Evolutionary conservation across 257 asterid species (phyloP).

Genomic region (Solanum lycopersicoides): DNA sequence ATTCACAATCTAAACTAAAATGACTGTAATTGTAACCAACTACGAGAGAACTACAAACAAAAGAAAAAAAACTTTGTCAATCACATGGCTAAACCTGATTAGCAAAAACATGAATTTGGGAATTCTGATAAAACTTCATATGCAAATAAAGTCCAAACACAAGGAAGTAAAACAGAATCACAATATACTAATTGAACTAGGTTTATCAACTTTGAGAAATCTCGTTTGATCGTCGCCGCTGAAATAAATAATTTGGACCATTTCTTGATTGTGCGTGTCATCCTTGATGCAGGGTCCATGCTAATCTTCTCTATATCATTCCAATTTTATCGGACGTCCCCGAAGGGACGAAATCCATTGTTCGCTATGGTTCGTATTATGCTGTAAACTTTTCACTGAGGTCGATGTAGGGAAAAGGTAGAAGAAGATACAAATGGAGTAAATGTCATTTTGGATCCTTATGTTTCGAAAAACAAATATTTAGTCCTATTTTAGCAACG

Average conservation of each 20-base stretch:
- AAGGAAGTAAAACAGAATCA: neutral
- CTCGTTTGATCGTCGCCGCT: too few relatives aligned
- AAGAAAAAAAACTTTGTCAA: neutral
- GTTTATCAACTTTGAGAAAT: too few relatives aligned
- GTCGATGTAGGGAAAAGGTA: neutral
- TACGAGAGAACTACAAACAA: neutral
- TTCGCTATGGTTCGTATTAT: neutral
- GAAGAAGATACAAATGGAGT: neutral
- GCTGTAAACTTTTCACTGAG: neutral
- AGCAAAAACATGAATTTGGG: too few relatives aligned
- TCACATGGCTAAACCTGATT: too few relatives aligned
- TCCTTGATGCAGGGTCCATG: constrained; percentile 13
- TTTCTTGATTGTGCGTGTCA: constrained; percentile 8
- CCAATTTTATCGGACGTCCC: constrained; percentile 17
- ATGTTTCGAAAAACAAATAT: neutral
- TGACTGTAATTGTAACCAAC: neutral
- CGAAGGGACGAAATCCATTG: neutral
- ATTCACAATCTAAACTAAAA: neutral
- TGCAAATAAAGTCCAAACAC: too few relatives aligned
- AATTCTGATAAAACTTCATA: too few relatives aligned
- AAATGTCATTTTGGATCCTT: neutral
- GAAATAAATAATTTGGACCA: neutral
- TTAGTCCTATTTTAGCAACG: neutral
- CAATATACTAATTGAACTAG: too few relatives aligned
- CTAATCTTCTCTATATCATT: constrained; percentile 18